Evolutionary conservation across 495 filamentous ascomycete species (phyloP), one percentile per base, ranked within the genome.

Genomic region (Tuber microsphaerosporum): DNA sequence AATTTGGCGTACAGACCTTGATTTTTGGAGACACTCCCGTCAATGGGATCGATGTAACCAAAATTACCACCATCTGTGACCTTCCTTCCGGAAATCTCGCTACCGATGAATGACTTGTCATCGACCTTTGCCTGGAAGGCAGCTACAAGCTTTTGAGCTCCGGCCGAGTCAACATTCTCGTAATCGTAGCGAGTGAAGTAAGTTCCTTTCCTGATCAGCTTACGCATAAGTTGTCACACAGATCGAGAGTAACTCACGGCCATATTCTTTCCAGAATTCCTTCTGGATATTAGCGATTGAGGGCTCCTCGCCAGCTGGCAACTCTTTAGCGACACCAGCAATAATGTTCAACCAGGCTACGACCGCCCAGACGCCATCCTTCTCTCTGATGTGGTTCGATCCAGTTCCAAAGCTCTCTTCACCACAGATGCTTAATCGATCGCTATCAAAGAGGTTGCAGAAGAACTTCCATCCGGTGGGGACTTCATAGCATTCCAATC

Each of bases 391-490:
- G 85, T 99, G 95, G 86, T 99, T 97, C 88, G 92, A 94, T n/a
- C 95, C 95, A 2, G 95, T 99, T 56, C 95, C 95, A 84, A 99
- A 99, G 72, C 91, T 94, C 87, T 99, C 95, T 84, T 99, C 95
- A 65, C 95, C 95, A 84, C 95, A 99, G 84, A 99, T 99, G 80
- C 94, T 97, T 84, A 99, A 91, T 88, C 97, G 97, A 85, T 97
- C 87, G 77, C 94, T 92, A 82, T 99, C 95, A 82, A 99, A 97
- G 73, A 99, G 87, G 82, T 93, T 95, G 84, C 95, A 99, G 90
- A 99, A 99, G 89, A 99, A 99, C 85, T 99, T 99, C 95, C 95
- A 99, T 75, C 95, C 95, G 1, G 95, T 99, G 17, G 95, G 95
- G 8, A 99, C 95, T 85, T 99, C 95, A 85, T 99, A 99, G 85